Percentiles rank a stretch among this genome's conserved stretches.
Evolutionary conservation across 2,329 filamentous ascomycete species (phyloP).

Genomic region (Pseudomassariella vexata): DNA sequence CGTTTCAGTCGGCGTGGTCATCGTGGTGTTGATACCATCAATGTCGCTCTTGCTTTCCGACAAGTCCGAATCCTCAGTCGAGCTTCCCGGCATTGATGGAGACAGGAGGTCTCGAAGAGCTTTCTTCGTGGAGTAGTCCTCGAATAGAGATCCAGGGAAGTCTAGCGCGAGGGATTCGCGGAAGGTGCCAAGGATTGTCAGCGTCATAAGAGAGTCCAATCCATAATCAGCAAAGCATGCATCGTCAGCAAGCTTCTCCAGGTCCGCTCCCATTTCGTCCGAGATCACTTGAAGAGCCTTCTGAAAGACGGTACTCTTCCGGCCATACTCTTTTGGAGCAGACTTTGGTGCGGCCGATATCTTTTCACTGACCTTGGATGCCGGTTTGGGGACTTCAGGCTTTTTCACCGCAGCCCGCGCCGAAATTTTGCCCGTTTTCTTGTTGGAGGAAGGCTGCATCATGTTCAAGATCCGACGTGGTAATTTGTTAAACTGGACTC

Average conservation of each 20-base stretch:
- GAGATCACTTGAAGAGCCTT: slow-evolving; percentile 5
- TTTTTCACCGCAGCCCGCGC: neutral
- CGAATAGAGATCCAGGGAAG: too few species aligned
- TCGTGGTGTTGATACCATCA: too few species aligned
- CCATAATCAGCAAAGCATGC: slow-evolving; percentile 13
- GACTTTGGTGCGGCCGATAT: neutral
- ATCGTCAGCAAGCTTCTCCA: slow-evolving; percentile 14
- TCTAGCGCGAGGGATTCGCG: slow-evolving; percentile 11
- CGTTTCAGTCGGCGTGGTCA: too few species aligned
- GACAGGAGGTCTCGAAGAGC: too few species aligned
- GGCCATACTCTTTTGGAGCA: neutral
- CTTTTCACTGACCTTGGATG: neutral
- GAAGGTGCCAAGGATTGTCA: slow-evolving; percentile 11
- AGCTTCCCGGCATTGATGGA: too few species aligned
- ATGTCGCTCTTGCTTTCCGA: too few species aligned
- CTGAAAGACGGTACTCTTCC: neutral
- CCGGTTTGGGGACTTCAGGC: neutral
- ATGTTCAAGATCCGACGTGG: slow-evolving; percentile 5
- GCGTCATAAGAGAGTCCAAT: slow-evolving; percentile 11
- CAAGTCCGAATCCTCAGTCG: too few species aligned
- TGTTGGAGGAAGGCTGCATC: neutral
- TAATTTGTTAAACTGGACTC: slow-evolving; percentile 12
- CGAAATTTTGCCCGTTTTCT: too few species aligned
- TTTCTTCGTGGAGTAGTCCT: too few species aligned
- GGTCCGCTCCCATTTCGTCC: slow-evolving; percentile 12